Conservation (phyloP, 192 early-diverging fungal species). For the Lobosporangium transversale region DNA sequence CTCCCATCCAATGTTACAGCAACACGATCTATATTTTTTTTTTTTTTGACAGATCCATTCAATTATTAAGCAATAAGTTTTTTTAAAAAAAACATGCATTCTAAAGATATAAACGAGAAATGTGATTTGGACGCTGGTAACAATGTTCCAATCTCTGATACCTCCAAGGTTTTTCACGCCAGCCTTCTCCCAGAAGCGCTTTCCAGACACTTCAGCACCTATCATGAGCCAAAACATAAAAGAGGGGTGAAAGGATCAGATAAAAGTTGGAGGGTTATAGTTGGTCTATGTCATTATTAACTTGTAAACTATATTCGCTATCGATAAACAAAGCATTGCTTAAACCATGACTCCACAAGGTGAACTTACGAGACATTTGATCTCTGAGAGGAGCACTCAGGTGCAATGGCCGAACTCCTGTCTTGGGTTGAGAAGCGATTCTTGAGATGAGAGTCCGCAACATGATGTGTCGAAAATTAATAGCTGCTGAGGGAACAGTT, state of each 20-base stretch:
- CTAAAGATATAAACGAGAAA: no score
- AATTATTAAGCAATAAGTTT: no score
- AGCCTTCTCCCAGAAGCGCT: slow-evolving; percentile 70
- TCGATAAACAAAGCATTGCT: background rate
- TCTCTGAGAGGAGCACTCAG: slow-evolving; percentile 25
- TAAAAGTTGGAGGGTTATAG: no score
- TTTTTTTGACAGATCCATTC: no score
- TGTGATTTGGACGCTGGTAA: no score
- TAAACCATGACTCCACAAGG: background rate
- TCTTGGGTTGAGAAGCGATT: slow-evolving; percentile 7
- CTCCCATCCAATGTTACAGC: slow-evolving; percentile 81
- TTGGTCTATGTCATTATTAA: no score
- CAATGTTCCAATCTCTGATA: no score
- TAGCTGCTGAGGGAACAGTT: no score
- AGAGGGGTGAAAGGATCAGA: background rate
- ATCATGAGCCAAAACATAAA: slow-evolving; percentile 4
- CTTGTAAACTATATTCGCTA: no score
- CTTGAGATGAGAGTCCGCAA: slow-evolving; percentile 35
- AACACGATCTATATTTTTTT: slow-evolving; percentile 53
- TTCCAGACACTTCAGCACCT: slow-evolving; percentile 63
- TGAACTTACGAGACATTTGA: slow-evolving; percentile 40
- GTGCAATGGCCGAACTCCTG: slow-evolving; percentile 28
- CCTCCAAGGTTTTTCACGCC: slow-evolving; percentile 59
- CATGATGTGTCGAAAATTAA: slow-evolving; percentile 24
- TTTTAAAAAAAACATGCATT: no score